Conservation (phyloP, 768 basidiomycete species). For the Leccinum boreale region DNA sequence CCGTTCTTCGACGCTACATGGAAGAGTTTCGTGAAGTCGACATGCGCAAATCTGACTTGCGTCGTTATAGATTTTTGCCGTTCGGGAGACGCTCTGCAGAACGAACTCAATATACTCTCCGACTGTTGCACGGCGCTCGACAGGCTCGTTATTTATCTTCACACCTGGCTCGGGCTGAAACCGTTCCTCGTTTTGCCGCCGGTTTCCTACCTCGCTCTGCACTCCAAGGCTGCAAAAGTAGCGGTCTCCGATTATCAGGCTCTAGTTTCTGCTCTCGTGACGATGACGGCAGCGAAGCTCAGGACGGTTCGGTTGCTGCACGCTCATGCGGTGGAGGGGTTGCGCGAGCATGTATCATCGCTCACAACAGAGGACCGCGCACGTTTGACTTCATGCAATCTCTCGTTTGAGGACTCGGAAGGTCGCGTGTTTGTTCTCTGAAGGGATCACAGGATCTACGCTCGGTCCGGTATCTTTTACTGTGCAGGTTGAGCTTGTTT, state of each 20-base stretch:
- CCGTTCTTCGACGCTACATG: conserved; percentile 28
- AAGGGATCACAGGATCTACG: background rate
- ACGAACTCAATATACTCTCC: conserved; percentile 23
- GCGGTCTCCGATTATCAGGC: conserved; percentile 13
- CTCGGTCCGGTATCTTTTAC: background rate
- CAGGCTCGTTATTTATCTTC: conserved; percentile 25
- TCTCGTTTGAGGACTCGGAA: conserved; percentile 23
- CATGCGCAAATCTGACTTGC: conserved; percentile 25
- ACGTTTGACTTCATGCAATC: conserved; percentile 6
- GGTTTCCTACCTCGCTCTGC: conserved; percentile 23
- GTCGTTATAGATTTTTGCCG: conserved; percentile 28
- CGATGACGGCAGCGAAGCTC: conserved; percentile 21
- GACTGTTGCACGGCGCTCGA: conserved; percentile 24
- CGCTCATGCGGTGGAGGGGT: conserved; percentile 7
- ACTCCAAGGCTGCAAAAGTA: conserved; percentile 16
- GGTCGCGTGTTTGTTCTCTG: conserved; percentile 16
- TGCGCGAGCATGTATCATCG: conserved; percentile 8
- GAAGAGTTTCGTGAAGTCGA: conserved; percentile 25
- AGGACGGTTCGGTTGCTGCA: conserved; percentile 21
- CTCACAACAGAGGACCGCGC: conserved; percentile 9
- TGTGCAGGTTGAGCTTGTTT: background rate
- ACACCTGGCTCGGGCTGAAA: conserved; percentile 23
- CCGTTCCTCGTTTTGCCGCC: conserved; percentile 22
- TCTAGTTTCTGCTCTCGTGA: conserved; percentile 22
- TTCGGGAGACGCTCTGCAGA: conserved; percentile 21